Evolutionary conservation across 148 eudicot genomes (phyloP).

Genomic region (Cornus florida): DNA sequence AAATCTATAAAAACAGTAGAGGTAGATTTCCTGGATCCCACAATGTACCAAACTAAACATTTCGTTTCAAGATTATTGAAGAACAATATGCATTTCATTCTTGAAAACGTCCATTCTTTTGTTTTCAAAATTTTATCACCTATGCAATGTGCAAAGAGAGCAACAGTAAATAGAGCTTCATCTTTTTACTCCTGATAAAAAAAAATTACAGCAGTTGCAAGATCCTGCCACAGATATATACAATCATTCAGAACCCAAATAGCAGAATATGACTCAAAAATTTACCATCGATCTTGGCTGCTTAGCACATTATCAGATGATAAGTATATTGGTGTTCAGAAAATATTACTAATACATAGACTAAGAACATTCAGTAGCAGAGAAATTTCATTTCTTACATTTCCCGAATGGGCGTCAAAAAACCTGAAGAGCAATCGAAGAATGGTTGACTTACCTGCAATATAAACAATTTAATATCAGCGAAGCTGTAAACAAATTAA

Average conservation of each 20-base stretch:
- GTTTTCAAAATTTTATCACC: not conserved
- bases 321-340: not conserved
- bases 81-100: too few species aligned
- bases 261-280: not conserved
- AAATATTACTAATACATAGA: not conserved
- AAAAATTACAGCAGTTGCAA: not conserved
- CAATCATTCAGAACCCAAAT: not conserved
- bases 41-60: too few species aligned
- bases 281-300: not conserved
- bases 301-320: not conserved
- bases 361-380: constrained; percentile 1
- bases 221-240: not conserved
- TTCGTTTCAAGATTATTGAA: too few species aligned
- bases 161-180: not conserved
- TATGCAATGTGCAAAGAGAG: not conserved
- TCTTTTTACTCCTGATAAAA: not conserved
- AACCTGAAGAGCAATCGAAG: constrained; percentile 92
- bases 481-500: not conserved
- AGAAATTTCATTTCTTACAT: constrained; percentile 45
- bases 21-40: too few species aligned
- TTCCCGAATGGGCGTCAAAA: constrained; percentile 77
- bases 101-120: not conserved
- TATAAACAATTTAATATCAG: constrained; percentile 5
- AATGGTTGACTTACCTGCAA: constrained; percentile 90
- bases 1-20: too few species aligned